These are phyloP conservation scores for Linanthus parryae DNA, from an alignment of 148 eudicot species.

Conservation along the genomic window DNA sequence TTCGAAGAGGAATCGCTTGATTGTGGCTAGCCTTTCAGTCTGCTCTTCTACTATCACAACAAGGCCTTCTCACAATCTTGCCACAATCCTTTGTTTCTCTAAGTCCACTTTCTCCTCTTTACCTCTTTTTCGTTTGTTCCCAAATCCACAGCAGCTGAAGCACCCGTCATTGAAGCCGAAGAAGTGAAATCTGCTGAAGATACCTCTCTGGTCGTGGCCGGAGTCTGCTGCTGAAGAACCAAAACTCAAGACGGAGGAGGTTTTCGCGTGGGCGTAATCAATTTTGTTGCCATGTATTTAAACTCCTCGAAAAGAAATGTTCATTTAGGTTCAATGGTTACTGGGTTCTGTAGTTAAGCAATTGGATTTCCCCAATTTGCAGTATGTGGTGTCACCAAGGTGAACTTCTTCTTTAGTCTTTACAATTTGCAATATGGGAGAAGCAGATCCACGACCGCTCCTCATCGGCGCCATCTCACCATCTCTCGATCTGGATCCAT, in stretches of 20 bases:
- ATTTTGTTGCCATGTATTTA: neutral
- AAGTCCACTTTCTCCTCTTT: constrained; percentile 23
- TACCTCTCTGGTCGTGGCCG: constrained; percentile 9
- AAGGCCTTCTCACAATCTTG: constrained; percentile 23
- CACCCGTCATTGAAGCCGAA: constrained; percentile 16
- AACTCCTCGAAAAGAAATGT: neutral
- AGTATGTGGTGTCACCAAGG: too few relatives aligned
- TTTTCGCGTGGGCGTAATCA: constrained; percentile 39
- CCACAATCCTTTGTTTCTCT: constrained; percentile 20
- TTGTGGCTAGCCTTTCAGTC: constrained; percentile 35
- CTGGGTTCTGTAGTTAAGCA: too few relatives aligned
- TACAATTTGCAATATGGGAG: too few relatives aligned
- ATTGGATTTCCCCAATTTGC: too few relatives aligned
- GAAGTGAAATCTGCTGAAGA: neutral
- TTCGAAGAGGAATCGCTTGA: too few relatives aligned
- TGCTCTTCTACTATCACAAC: constrained; percentile 29
- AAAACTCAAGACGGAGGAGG: constrained; percentile 52
- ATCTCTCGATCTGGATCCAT: too few relatives aligned
- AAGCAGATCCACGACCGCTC: too few relatives aligned
- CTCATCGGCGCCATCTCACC: too few relatives aligned
- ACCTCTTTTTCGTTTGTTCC: constrained; percentile 25
- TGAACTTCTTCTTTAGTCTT: too few relatives aligned
- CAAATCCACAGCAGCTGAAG: constrained; percentile 25
- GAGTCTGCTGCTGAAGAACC: constrained; percentile 29
- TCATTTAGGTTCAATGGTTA: too few relatives aligned